These are phyloP conservation scores for Trapa incisa DNA, from an alignment of 345 rosid species.

Conservation along the genomic window DNA sequence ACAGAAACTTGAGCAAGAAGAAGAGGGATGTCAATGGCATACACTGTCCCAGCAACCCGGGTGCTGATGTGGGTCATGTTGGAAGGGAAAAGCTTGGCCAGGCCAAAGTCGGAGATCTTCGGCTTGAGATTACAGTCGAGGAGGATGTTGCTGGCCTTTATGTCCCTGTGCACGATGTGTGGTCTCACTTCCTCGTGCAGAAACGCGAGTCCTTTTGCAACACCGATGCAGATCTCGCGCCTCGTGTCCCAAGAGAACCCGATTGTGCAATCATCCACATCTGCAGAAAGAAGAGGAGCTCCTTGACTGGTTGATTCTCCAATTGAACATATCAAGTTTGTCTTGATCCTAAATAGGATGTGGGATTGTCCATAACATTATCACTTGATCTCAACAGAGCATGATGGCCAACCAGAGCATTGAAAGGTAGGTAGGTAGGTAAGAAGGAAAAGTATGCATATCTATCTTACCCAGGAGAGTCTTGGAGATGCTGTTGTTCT, in stretches of 20 bases:
- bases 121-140: slow-evolving; percentile 68
- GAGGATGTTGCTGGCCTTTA: slow-evolving; percentile 92
- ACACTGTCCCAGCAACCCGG: slow-evolving; percentile 98
- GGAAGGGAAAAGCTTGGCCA: slow-evolving; percentile 81
- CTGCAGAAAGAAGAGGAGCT: slow-evolving; percentile 19
- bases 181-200: slow-evolving; percentile 86
- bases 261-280: slow-evolving; percentile 38
- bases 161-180: slow-evolving; percentile 77
- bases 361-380: too few relatives aligned
- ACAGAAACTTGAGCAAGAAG: too few relatives aligned
- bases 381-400: too few relatives aligned
- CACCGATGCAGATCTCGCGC: slow-evolving; percentile 54
- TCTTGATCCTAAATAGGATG: too few relatives aligned
- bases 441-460: too few relatives aligned
- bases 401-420: too few relatives aligned
- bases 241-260: slow-evolving; percentile 73
- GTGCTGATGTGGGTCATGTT: slow-evolving; percentile 89
- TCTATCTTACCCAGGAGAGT: slow-evolving; percentile 60
- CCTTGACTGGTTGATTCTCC: background rate
- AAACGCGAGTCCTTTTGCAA: slow-evolving; percentile 75
- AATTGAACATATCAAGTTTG: background rate
- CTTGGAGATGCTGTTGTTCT: slow-evolving; percentile 78
- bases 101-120: slow-evolving; percentile 92
- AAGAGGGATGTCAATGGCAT: slow-evolving; percentile 20
- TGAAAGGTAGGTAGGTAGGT: background rate